Percentiles rank a stretch among this genome's conserved stretches.
phyloP scores from a whole-genome alignment of 345 rosid species.

The Sisymbrium altissimum region DNA sequence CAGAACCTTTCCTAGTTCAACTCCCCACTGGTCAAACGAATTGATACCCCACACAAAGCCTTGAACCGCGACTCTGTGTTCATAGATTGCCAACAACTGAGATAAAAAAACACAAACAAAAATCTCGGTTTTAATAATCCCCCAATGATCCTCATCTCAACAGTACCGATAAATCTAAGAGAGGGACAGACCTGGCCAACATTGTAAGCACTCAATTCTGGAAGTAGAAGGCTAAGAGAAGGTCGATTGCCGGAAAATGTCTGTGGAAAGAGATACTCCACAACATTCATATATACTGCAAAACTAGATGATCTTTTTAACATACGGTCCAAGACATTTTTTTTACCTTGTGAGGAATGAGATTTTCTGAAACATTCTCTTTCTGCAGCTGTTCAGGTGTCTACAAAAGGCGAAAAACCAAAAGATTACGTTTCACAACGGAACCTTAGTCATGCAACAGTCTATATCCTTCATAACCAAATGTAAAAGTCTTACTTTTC shows the following conservation, averaged over 20 bases:
- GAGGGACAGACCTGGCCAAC: slow-evolving; percentile 67
- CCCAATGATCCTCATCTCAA: slow-evolving; percentile 6
- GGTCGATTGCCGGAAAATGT: slow-evolving; percentile 90
- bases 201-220: slow-evolving; percentile 67
- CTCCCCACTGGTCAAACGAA: slow-evolving; percentile 99
- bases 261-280: slow-evolving; percentile 37
- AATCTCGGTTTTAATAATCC: not conserved
- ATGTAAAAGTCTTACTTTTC: slow-evolving; percentile 61
- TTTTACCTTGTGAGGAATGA: slow-evolving; percentile 90
- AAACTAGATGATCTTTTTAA: not conserved
- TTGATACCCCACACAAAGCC: slow-evolving; percentile 97
- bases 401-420: slow-evolving; percentile 39
- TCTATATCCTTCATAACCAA: not conserved
- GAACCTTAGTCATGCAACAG: not conserved
- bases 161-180: not conserved
- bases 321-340: not conserved
- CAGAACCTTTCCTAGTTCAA: slow-evolving; percentile 95
- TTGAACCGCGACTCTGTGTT: slow-evolving; percentile 93
- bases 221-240: slow-evolving; percentile 88
- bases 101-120: not conserved
- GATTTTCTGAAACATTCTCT: slow-evolving; percentile 71
- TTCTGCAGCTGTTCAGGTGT: slow-evolving; percentile 75
- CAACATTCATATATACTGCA: not conserved
- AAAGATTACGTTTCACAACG: slow-evolving; percentile 14
- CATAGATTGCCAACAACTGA: slow-evolving; percentile 88